Conservation (phyloP, 2,329 filamentous ascomycete genomes). For the Cladosporium sphaerospermum region DNA sequence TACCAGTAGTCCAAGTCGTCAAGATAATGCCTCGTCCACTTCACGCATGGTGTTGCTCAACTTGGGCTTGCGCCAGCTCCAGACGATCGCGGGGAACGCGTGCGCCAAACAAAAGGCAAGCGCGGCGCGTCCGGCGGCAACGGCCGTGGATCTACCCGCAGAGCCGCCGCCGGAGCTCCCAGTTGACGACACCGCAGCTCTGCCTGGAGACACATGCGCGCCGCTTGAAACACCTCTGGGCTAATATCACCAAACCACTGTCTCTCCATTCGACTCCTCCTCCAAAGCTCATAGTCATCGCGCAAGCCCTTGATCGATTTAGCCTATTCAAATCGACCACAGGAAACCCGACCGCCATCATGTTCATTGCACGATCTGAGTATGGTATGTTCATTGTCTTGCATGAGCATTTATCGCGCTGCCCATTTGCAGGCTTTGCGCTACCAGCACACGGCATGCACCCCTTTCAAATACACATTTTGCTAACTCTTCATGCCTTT, state of each 20-base stretch:
- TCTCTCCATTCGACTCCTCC: neutral
- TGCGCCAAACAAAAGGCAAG: conserved; percentile 10
- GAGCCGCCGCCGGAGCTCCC: conserved; percentile 1
- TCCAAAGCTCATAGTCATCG: neutral
- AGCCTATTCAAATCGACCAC: neutral
- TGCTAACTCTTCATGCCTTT: conserved; percentile 19
- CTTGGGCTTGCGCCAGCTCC: neutral
- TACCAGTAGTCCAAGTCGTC: neutral
- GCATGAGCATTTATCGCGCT: neutral
- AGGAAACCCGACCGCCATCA: conserved; percentile 33
- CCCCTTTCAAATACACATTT: too few relatives aligned
- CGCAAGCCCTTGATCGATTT: too few relatives aligned
- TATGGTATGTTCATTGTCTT: conserved; percentile 64
- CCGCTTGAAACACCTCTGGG: neutral
- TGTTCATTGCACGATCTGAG: conserved; percentile 99
- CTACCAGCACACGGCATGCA: too few relatives aligned
- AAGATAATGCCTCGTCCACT: neutral
- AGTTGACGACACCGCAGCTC: conserved; percentile 12
- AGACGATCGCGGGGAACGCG: conserved; percentile 6
- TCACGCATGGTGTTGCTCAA: neutral
- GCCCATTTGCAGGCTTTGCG: too few relatives aligned
- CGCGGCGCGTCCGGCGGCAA: neutral
- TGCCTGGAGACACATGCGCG: neutral
- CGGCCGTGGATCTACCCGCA: neutral
- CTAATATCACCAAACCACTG: neutral